Evolutionary conservation across 1,284 basidiomycete species (phyloP).

Genomic region (Irpex lacteus): DNA sequence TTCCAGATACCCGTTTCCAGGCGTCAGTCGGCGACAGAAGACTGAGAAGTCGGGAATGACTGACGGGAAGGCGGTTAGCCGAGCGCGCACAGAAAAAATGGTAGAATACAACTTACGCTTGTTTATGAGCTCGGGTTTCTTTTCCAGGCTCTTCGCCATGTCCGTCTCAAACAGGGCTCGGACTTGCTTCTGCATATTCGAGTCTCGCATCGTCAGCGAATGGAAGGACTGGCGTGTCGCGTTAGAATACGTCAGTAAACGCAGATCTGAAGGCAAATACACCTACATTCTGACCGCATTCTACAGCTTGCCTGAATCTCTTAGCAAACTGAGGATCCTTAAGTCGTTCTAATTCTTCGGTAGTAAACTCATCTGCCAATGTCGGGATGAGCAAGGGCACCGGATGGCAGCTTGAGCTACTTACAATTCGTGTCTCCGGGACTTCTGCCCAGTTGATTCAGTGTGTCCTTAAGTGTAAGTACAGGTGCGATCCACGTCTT

Average conservation of each 20-base stretch:
- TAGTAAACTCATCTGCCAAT: slow-evolving; percentile 45
- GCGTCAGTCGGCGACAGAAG: slow-evolving; percentile 57
- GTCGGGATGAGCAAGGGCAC: background rate
- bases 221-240: slow-evolving; percentile 38
- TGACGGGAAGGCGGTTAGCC: slow-evolving; percentile 18
- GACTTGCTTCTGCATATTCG: slow-evolving; percentile 37
- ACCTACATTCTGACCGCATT: slow-evolving; percentile 51
- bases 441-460: slow-evolving; percentile 36
- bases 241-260: background rate
- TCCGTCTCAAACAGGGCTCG: slow-evolving; percentile 39
- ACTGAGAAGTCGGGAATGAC: slow-evolving; percentile 60
- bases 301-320: slow-evolving; percentile 47
- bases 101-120: slow-evolving; percentile 34
- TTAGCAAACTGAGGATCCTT: slow-evolving; percentile 47
- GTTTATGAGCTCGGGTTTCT: slow-evolving; percentile 59
- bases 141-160: slow-evolving; percentile 50
- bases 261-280: background rate
- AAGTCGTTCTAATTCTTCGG: slow-evolving; percentile 49
- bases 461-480: slow-evolving; percentile 41
- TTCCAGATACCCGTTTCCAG: slow-evolving; percentile 64
- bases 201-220: slow-evolving; percentile 41
- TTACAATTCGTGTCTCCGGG: slow-evolving; percentile 39
- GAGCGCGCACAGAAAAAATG: no score
- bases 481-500: slow-evolving; percentile 58
- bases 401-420: slow-evolving; percentile 17